A percentile compares a stretch with the other conserved stretches of the same genome.
Conservation (phyloP, 2,329 filamentous ascomycete genomes). For the Penicillium sp. region DNA sequence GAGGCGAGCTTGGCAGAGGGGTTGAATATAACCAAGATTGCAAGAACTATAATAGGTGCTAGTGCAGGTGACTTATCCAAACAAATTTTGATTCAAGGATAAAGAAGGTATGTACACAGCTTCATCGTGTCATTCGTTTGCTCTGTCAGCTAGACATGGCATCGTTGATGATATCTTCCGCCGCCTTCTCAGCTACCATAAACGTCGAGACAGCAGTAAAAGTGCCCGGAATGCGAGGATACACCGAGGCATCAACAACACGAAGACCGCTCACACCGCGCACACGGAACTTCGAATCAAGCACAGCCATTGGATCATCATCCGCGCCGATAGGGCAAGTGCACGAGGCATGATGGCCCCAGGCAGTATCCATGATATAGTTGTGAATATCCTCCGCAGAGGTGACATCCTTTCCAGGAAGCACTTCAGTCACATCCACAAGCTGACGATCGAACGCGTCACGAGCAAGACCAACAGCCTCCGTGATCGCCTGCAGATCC, state of each 20-base stretch:
- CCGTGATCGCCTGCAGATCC: slow-evolving; percentile 16
- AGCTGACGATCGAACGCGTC: slow-evolving; percentile 45
- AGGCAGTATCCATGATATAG: slow-evolving; percentile 54
- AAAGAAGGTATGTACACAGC: neutral
- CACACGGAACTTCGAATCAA: slow-evolving; percentile 61
- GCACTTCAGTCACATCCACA: slow-evolving; percentile 47
- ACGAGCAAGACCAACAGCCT: slow-evolving; percentile 47
- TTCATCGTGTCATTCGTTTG: no score
- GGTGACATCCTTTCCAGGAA: slow-evolving; percentile 44
- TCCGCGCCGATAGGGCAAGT: slow-evolving; percentile 59
- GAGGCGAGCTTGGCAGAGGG: neutral
- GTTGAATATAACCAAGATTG: no score
- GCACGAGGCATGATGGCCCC: slow-evolving; percentile 61
- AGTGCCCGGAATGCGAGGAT: slow-evolving; percentile 58
- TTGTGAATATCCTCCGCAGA: slow-evolving; percentile 50
- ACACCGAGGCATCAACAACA: slow-evolving; percentile 64
- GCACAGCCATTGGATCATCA: slow-evolving; percentile 56
- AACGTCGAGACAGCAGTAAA: slow-evolving; percentile 57
- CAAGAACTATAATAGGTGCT: no score
- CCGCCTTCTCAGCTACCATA: slow-evolving; percentile 64
- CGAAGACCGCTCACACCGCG: slow-evolving; percentile 57
- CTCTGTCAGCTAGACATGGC: neutral
- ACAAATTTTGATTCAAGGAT: neutral
- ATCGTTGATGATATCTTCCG: slow-evolving; percentile 54
- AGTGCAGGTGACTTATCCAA: no score